Evolutionary conservation across 768 basidiomycete species (phyloP).

Genomic region (Boletus insuetus): DNA sequence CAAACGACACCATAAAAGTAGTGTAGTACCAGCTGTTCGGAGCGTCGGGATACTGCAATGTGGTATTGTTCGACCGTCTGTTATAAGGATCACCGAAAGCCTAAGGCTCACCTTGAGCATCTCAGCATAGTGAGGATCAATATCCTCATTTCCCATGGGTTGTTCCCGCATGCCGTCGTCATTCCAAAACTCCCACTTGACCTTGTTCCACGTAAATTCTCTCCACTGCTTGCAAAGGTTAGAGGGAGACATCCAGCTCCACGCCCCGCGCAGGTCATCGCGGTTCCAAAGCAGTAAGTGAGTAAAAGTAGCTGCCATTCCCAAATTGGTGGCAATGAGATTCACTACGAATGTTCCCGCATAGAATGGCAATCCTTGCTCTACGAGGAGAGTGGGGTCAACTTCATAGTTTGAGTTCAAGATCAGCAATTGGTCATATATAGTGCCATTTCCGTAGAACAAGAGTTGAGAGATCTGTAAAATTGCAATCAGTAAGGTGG

Average conservation of each 20-base stretch:
- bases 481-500: constrained; percentile 8
- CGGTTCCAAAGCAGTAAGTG: no score
- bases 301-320: no score
- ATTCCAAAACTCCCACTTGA: neutral
- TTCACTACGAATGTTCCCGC: no score
- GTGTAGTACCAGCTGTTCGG: constrained; percentile 33
- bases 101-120: neutral
- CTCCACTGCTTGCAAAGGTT: neutral
- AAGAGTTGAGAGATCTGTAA: neutral
- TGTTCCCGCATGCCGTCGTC: neutral
- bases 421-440: constrained; percentile 51
- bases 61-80: neutral
- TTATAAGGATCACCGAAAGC: neutral
- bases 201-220: neutral
- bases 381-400: no score
- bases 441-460: constrained; percentile 45
- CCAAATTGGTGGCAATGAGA: no score
- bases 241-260: constrained; percentile 34
- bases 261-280: no score
- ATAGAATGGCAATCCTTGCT: no score
- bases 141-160: neutral
- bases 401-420: constrained; percentile 40
- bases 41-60: neutral
- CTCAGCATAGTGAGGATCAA: neutral
- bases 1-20: constrained; percentile 32